Base-by-base conservation (phyloP, 768 basidiomycete genomes). In the Sistotremastrum suecicum region DNA sequence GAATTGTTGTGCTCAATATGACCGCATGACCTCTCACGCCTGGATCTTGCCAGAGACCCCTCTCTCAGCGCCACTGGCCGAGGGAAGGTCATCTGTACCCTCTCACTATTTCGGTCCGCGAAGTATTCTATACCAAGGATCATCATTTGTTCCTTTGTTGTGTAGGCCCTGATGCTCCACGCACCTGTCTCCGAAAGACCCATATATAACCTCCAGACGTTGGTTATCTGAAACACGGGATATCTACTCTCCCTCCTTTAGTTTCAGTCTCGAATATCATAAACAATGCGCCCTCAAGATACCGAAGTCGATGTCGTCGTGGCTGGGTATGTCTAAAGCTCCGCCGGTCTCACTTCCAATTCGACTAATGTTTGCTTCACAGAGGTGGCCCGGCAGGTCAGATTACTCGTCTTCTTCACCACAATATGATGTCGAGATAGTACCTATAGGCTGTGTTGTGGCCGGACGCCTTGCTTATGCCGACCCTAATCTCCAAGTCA, bases 401-500 rank as follows among this genome's bases (percentile, higher is more conserved):
- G 53, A 12, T 7, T 2, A 34, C 35, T 5, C 39, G 29, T 11
- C 29, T 12, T 37, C 44, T 38, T 34, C 12, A n/a, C 44, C 43
- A 28, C 34, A 39, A 12, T 45, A 20, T 42, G 28, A 37, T 6
- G 35, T 41, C 11, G 29, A 11, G 43, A 47, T 44, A 1, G 48
- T 49, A 8, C 47, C 43, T 42, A 12, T 50, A 66, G 78, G 78
- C 49, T 77, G 77, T 55, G 80, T 79, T 43, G 72, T 76, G 31
- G 80, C 80, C 8, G 80, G 80, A 45, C 68, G 80, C 46, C 62
- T 83, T 44, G 80, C 80, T 0, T 78, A 75, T 53, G 78, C 80
- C 36, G 80, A 82, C 60, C 78, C 80, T 29, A 81, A 64, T 54
- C 60, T 83, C 46, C 80, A 82, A 58, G 79, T 83, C 48, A 78